Evolutionary conservation across 345 rosid genomes (phyloP).

Genomic region (Carallia brachiata): DNA sequence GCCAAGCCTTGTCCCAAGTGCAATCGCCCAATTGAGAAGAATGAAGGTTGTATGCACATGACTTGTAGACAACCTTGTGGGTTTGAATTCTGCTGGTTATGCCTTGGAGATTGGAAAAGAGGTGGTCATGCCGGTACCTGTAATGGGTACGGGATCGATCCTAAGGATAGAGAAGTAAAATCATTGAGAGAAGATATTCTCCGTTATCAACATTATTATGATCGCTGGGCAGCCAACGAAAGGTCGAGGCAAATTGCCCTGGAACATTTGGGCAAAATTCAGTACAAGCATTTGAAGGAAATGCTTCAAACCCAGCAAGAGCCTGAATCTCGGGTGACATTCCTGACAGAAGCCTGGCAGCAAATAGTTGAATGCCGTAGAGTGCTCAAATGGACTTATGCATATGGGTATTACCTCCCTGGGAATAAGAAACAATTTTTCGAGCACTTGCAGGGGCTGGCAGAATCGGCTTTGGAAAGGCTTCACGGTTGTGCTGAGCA

Average conservation of each 20-base stretch:
- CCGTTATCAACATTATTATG: constrained; percentile 32
- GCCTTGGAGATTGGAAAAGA: constrained; percentile 12
- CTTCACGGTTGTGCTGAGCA: constrained; percentile 36
- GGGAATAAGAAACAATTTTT: constrained; percentile 30
- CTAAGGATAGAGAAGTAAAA: background rate
- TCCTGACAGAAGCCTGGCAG: constrained; percentile 31
- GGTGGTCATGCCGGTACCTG: background rate
- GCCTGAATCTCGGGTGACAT: constrained; percentile 12
- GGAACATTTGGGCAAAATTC: constrained; percentile 2
- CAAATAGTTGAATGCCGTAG: constrained; percentile 37
- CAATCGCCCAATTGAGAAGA: constrained; percentile 34
- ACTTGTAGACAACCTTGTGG: constrained; percentile 20
- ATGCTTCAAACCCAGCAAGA: constrained; percentile 1
- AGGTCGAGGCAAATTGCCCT: constrained; percentile 22
- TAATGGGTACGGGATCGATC: background rate
- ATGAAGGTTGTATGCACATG: constrained; percentile 34
- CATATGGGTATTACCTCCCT: constrained; percentile 32
- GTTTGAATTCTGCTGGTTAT: constrained; percentile 36
- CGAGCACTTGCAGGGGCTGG: constrained; percentile 44
- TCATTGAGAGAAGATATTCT: constrained; percentile 6
- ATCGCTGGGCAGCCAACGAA: constrained; percentile 37
- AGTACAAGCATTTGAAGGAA: background rate
- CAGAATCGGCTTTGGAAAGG: constrained; percentile 31
- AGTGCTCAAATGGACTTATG: constrained; percentile 38
- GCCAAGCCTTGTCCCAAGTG: constrained; percentile 46